phyloP scores from a whole-genome alignment of 2,329 filamentous ascomycete species.

The Cercospora sp. region DNA sequence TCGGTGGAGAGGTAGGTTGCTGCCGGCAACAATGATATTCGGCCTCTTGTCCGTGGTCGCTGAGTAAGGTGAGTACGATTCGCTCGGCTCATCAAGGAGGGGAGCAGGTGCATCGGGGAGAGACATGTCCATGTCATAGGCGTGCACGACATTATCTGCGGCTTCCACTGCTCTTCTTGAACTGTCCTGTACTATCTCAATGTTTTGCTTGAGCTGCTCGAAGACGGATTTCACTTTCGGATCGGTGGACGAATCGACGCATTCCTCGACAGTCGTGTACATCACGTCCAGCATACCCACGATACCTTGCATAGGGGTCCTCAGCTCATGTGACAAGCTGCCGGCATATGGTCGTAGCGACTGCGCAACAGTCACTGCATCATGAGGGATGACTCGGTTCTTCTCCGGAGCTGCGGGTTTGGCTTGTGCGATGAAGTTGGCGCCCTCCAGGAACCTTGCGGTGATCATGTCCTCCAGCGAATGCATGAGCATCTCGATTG shows the following conservation, averaged over 20 bases:
- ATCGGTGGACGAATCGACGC: constrained; percentile 57
- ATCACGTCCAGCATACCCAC: constrained; percentile 77
- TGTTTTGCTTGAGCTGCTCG: constrained; percentile 64
- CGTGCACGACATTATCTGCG: constrained; percentile 73
- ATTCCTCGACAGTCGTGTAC: constrained; percentile 70
- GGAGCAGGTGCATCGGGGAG: constrained; percentile 62
- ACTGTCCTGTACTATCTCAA: constrained; percentile 72
- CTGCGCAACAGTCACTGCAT: constrained; percentile 60
- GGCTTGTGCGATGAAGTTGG: constrained; percentile 44
- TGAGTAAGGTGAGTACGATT: constrained; percentile 32
- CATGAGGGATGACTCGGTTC: constrained; percentile 55
- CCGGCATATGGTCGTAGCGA: constrained; percentile 71
- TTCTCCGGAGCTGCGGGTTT: constrained; percentile 31
- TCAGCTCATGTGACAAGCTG: constrained; percentile 69
- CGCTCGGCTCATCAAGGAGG: constrained; percentile 31
- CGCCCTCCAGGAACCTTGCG: constrained; percentile 57
- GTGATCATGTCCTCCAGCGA: constrained; percentile 67
- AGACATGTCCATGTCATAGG: constrained; percentile 74
- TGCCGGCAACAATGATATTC: constrained; percentile 47
- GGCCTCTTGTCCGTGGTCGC: constrained; percentile 41
- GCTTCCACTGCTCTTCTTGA: constrained; percentile 71
- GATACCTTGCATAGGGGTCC: constrained; percentile 74
- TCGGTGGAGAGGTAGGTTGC: constrained; percentile 43
- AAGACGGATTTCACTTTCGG: constrained; percentile 58
- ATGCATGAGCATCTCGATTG: constrained; percentile 67